A percentile compares a stretch with the other conserved stretches of the same genome.
Conservation (phyloP, 1,284 basidiomycete genomes). For the Microbotryum silenes-acaulis region DNA sequence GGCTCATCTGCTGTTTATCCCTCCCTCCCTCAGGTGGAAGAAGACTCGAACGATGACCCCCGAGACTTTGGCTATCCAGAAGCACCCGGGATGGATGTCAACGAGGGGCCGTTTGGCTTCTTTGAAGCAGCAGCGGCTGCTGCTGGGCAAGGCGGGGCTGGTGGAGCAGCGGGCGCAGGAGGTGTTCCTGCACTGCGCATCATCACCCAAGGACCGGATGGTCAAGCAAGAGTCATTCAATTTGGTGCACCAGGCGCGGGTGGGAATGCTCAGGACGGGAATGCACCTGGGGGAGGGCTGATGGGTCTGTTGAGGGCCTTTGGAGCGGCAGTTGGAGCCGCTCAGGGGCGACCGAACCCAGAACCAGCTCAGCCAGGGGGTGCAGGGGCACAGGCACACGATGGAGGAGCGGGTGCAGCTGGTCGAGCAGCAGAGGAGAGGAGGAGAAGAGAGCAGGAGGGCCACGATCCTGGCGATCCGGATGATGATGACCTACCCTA, state of each 20-base stretch:
- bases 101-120: neutral
- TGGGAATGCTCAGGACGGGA: neutral
- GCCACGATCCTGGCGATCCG: neutral
- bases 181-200: too few species aligned
- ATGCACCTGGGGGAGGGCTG: neutral
- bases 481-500: conserved; percentile 1
- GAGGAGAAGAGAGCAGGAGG: neutral
- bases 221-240: neutral
- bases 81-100: neutral
- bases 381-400: conserved; percentile 10
- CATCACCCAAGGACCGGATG: neutral
- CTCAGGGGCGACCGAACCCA: neutral
- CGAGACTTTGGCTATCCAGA: conserved; percentile 26
- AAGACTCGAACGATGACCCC: conserved; percentile 19
- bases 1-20: neutral
- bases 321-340: neutral
- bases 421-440: neutral
- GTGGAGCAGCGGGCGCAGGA: neutral
- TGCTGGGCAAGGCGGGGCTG: neutral
- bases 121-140: neutral
- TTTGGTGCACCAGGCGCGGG: conserved; percentile 3
- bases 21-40: conserved; percentile 6
- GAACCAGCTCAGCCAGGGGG: neutral
- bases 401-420: conserved; percentile 1
- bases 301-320: neutral